These are phyloP conservation scores for Laguncularia racemosa DNA, from an alignment of 345 rosid species.

Conservation along the genomic window DNA sequence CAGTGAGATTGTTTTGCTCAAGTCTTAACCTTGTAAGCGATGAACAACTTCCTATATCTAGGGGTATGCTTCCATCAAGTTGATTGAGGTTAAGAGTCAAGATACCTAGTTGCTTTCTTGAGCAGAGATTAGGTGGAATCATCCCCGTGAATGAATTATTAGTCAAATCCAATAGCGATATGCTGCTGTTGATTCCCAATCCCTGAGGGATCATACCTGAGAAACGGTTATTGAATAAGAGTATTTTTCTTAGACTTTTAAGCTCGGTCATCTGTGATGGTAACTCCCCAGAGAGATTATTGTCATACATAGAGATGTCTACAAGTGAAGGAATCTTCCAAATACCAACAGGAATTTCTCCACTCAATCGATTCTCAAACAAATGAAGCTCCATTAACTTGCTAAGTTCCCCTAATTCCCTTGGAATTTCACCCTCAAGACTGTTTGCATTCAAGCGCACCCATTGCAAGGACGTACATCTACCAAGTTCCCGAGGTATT, in stretches of 20 bases:
- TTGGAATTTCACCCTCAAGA: conserved; percentile 62
- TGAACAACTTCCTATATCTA: conserved; percentile 43
- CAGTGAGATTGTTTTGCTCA: conserved; percentile 37
- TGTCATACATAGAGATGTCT: conserved; percentile 42
- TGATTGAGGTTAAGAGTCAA: conserved; percentile 55
- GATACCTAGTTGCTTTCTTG: conserved; percentile 32
- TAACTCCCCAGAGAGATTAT: conserved; percentile 62
- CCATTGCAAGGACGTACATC: conserved; percentile 46
- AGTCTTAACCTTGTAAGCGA: conserved; percentile 59
- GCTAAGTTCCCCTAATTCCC: conserved; percentile 41
- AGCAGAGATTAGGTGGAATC: conserved; percentile 70
- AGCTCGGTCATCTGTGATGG: conserved; percentile 59
- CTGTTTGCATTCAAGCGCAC: conserved; percentile 42
- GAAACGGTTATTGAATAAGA: conserved; percentile 49
- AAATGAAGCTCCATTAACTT: conserved; percentile 46
- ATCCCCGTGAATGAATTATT: conserved; percentile 51
- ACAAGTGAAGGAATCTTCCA: conserved; percentile 61
- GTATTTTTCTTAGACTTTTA: conserved; percentile 37
- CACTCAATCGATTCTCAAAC: conserved; percentile 49
- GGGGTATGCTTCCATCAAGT: conserved; percentile 53
- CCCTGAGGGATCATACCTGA: conserved; percentile 50
- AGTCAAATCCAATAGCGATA: conserved; percentile 54
- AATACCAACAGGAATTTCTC: conserved; percentile 61
- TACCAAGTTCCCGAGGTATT: conserved; percentile 63
- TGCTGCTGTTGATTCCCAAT: conserved; percentile 64